phyloP scores from a whole-genome alignment of 345 rosid species.

The Aethionema arabicum region DNA sequence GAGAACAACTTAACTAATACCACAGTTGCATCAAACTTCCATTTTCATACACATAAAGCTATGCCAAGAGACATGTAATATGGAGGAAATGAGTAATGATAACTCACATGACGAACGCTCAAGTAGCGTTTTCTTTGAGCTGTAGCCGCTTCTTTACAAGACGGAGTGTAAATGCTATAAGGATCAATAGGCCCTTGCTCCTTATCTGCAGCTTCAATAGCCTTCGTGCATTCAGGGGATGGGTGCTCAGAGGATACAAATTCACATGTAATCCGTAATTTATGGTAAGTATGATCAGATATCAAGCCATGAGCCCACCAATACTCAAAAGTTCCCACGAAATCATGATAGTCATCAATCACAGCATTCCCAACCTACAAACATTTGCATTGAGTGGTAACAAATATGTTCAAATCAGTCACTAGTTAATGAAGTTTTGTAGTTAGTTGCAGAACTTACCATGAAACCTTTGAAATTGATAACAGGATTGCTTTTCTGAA shows the following conservation, averaged over 20 bases:
- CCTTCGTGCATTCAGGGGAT: conserved; percentile 59
- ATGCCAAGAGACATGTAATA: background rate
- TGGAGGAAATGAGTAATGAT: background rate
- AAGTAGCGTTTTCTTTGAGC: conserved; percentile 46
- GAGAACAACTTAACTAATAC: too few relatives aligned
- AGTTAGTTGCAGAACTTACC: conserved; percentile 42
- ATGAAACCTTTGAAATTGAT: conserved; percentile 93
- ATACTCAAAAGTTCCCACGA: conserved; percentile 81
- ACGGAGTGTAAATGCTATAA: conserved; percentile 76
- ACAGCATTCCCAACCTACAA: conserved; percentile 91
- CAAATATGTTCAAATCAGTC: too few relatives aligned
- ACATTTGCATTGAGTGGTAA: background rate
- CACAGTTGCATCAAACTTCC: too few relatives aligned
- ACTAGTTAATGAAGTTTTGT: too few relatives aligned
- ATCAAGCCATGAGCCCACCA: conserved; percentile 99
- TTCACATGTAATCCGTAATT: conserved; percentile 52
- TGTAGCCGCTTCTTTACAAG: conserved; percentile 61
- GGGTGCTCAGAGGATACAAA: conserved; percentile 68
- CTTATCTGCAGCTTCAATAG: conserved; percentile 47
- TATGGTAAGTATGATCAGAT: conserved; percentile 77
- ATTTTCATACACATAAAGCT: too few relatives aligned
- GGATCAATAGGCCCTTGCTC: conserved; percentile 89
- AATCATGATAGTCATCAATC: conserved; percentile 84
- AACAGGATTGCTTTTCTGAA: conserved; percentile 55
- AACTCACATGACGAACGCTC: conserved; percentile 76